Conservation (phyloP, 352 stramenopile genomes). For the Globisporangium carolinianum region DNA sequence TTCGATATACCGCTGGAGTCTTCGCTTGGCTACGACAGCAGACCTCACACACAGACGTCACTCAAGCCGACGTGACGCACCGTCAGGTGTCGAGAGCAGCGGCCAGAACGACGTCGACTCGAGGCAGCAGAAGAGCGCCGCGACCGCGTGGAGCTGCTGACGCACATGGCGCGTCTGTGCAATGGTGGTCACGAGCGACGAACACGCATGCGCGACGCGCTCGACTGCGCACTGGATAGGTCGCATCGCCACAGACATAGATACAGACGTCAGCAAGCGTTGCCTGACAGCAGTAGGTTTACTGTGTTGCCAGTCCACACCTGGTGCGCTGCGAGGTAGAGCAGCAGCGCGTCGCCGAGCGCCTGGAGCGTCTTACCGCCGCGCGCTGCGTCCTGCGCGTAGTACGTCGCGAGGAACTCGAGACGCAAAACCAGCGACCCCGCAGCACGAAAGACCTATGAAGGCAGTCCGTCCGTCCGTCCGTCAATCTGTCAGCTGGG, state of each 20-base stretch:
- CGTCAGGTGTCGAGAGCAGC: constrained; percentile 12
- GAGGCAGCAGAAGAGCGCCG: constrained; percentile 23
- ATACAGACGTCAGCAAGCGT: background rate
- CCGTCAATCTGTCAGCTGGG: background rate
- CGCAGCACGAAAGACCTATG: constrained; percentile 39
- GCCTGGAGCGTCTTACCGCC: constrained; percentile 62
- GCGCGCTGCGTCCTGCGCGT: constrained; percentile 45
- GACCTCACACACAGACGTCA: background rate
- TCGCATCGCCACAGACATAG: background rate
- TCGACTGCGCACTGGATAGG: constrained; percentile 5
- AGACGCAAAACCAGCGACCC: constrained; percentile 54
- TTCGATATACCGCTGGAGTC: no score
- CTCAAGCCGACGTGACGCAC: no score
- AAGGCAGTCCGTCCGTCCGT: background rate
- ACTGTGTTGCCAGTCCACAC: constrained; percentile 13
- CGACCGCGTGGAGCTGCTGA: constrained; percentile 22
- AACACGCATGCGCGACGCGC: background rate
- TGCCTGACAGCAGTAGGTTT: no score
- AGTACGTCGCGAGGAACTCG: constrained; percentile 57
- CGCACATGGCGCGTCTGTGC: constrained; percentile 28
- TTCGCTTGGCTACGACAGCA: background rate
- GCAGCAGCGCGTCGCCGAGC: constrained; percentile 38
- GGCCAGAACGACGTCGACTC: constrained; percentile 27
- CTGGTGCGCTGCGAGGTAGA: constrained; percentile 47
- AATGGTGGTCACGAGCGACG: constrained; percentile 25